These are phyloP conservation scores for Cantharellus cinnabarinus DNA, from an alignment of 768 basidiomycete genomes.

Conservation along the genomic window DNA sequence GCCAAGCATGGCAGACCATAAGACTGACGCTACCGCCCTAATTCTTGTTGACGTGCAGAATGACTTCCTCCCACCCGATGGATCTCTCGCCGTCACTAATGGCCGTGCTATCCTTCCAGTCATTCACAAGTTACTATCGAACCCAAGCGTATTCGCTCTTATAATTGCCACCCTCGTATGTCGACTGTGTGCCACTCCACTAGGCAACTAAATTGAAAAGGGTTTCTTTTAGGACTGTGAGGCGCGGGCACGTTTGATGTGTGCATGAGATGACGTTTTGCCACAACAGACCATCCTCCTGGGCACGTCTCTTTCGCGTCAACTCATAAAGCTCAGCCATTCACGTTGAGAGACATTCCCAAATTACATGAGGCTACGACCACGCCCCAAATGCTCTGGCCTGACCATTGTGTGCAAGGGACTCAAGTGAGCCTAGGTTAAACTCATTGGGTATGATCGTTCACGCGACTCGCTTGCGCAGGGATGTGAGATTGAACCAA, in stretches of 20 bases:
- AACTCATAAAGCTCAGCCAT: slow-evolving; percentile 25
- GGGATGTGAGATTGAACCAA: slow-evolving; percentile 42
- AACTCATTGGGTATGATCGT: neutral
- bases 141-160: slow-evolving; percentile 14
- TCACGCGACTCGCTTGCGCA: slow-evolving; percentile 13
- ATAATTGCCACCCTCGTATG: slow-evolving; percentile 23
- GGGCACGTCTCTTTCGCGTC: slow-evolving; percentile 54
- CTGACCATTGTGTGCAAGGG: slow-evolving; percentile 52
- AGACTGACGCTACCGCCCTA: slow-evolving; percentile 23
- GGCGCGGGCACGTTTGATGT: neutral
- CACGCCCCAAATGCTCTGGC: slow-evolving; percentile 49
- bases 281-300: slow-evolving; percentile 18
- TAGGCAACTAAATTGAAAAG: neutral
- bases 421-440: slow-evolving; percentile 9
- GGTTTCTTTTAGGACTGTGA: slow-evolving; percentile 17
- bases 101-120: slow-evolving; percentile 36
- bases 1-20: neutral
- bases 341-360: slow-evolving; percentile 20
- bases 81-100: slow-evolving; percentile 47
- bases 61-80: slow-evolving; percentile 50
- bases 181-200: neutral
- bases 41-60: slow-evolving; percentile 65
- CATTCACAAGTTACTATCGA: slow-evolving; percentile 35
- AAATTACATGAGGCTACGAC: slow-evolving; percentile 10
- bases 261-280: neutral